phyloP scores from a whole-genome alignment of 1,139 yeast species.

The Pichia sp. region DNA sequence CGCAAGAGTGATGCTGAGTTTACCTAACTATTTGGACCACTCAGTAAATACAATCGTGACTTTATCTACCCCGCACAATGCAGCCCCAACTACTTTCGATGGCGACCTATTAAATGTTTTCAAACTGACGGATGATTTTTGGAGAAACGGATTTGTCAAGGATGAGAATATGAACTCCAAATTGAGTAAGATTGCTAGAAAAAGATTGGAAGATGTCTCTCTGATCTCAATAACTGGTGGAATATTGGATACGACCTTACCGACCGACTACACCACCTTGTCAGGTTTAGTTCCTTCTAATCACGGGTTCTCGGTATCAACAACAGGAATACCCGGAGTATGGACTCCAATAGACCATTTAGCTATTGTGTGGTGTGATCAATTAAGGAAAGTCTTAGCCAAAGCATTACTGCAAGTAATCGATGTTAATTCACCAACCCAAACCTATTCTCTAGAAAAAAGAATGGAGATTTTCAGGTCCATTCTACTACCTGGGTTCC shows the following conservation, averaged over 20 bases:
- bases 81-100: slow-evolving; percentile 94
- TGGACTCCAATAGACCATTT: slow-evolving; percentile 96
- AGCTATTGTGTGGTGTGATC: slow-evolving; percentile 97
- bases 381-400: slow-evolving; percentile 63
- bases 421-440: slow-evolving; percentile 40
- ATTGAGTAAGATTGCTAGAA: slow-evolving; percentile 35
- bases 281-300: slow-evolving; percentile 64
- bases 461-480: slow-evolving; percentile 58
- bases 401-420: slow-evolving; percentile 56
- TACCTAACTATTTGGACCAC: slow-evolving; percentile 66
- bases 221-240: slow-evolving; percentile 91
- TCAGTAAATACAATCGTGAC: slow-evolving; percentile 85
- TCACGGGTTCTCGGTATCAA: slow-evolving; percentile 78
- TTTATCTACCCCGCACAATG: slow-evolving; percentile 87
- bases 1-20: slow-evolving; percentile 70
- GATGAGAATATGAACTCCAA: slow-evolving; percentile 20
- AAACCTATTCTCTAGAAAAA: slow-evolving; percentile 45
- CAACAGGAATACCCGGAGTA: slow-evolving; percentile 84
- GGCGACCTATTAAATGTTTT: slow-evolving; percentile 77
- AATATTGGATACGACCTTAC: slow-evolving; percentile 69
- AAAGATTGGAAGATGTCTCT: slow-evolving; percentile 47
- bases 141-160: slow-evolving; percentile 59
- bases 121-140: slow-evolving; percentile 68
- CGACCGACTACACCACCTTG: slow-evolving; percentile 85
- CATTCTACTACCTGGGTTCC: slow-evolving; percentile 53